These are phyloP conservation scores for Lasiosphaeria ovina DNA, from an alignment of 495 filamentous ascomycete species.

Conservation along the genomic window DNA sequence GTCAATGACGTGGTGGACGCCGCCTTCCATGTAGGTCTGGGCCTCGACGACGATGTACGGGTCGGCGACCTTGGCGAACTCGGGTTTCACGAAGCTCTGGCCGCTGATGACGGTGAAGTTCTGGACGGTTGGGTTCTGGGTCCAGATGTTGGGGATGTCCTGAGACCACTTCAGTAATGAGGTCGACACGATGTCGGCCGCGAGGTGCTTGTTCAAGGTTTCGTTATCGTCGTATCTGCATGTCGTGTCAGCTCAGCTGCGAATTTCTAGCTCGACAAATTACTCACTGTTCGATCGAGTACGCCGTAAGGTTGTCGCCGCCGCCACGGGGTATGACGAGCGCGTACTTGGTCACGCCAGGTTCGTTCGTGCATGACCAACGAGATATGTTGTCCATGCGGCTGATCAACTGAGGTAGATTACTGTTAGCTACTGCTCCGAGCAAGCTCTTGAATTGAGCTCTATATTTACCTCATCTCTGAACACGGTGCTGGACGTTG, in stretches of 20 bases:
- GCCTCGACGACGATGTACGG: conserved; percentile 16
- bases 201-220: conserved; percentile 12
- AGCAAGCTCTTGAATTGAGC: neutral
- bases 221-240: conserved; percentile 13
- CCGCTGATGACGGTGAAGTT: conserved; percentile 13
- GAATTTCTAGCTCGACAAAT: too few relatives aligned
- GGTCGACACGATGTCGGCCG: conserved; percentile 6
- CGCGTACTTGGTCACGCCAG: conserved; percentile 12
- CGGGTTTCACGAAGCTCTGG: conserved; percentile 12
- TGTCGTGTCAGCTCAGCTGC: neutral
- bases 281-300: conserved; percentile 14
- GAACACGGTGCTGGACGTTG: conserved; percentile 13
- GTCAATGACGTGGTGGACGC: conserved; percentile 13
- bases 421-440: neutral
- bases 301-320: conserved; percentile 14
- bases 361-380: conserved; percentile 15
- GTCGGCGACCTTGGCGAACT: conserved; percentile 14
- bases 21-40: conserved; percentile 8
- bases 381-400: conserved; percentile 15
- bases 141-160: conserved; percentile 9
- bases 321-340: conserved; percentile 16
- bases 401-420: conserved; percentile 8
- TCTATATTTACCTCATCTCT: conserved; percentile 9
- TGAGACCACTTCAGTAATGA: conserved; percentile 9
- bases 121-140: conserved; percentile 10